phyloP scores from a whole-genome alignment of 108 stramenopile genomes.

The Nitzschia putrida region DNA sequence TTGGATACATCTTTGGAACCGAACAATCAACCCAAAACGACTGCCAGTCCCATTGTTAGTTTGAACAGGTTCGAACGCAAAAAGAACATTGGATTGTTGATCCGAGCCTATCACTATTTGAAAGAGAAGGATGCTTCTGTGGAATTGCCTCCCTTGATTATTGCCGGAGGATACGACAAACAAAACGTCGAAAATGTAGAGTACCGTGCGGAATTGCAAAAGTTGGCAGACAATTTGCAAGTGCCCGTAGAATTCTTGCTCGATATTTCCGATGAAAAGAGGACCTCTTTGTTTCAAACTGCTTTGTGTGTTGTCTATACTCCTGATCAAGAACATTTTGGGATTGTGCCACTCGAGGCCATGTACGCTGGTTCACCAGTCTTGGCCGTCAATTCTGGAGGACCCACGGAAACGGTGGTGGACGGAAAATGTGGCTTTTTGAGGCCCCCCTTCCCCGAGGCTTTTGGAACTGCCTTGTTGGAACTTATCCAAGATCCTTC shows the following conservation, averaged over 20 bases:
- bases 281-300: constrained; percentile 61
- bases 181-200: constrained; percentile 94
- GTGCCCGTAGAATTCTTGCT: constrained; percentile 59
- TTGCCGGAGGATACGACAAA: constrained; percentile 97
- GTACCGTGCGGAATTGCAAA: constrained; percentile 77
- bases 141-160: constrained; percentile 56
- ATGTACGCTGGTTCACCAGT: constrained; percentile 92
- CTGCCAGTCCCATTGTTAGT: constrained; percentile 58
- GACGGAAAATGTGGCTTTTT: constrained; percentile 89
- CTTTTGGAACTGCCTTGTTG: constrained; percentile 71
- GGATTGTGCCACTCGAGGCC: constrained; percentile 98
- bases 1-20: constrained; percentile 24
- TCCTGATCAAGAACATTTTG: constrained; percentile 96
- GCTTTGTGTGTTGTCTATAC: constrained; percentile 92
- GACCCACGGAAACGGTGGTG: constrained; percentile 91
- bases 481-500: constrained; percentile 48
- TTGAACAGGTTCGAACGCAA: constrained; percentile 98
- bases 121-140: constrained; percentile 18
- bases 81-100: constrained; percentile 87
- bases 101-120: constrained; percentile 59
- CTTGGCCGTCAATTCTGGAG: constrained; percentile 83
- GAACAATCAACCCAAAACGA: constrained; percentile 29
- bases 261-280: constrained; percentile 79
- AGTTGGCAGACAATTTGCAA: constrained; percentile 35
- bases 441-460: constrained; percentile 59